A percentile compares a stretch with the other conserved stretches of the same genome.
phyloP scores from a whole-genome alignment of 2,329 filamentous ascomycete genomes.

The Cladorrhinum sp. region DNA sequence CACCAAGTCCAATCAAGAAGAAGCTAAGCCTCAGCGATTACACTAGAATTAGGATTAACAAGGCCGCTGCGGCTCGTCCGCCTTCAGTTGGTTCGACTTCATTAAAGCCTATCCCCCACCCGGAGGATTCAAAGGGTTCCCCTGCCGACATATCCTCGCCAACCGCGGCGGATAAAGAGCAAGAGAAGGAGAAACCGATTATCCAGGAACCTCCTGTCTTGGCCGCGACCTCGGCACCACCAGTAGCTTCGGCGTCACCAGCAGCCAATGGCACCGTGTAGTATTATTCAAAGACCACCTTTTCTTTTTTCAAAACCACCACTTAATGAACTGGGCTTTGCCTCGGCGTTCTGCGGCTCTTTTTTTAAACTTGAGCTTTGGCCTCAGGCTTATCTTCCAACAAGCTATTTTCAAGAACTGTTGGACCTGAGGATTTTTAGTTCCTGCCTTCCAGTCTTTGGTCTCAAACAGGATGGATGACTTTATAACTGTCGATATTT shows the following conservation, averaged over 20 bases:
- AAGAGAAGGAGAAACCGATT: background rate
- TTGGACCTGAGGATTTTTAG: background rate
- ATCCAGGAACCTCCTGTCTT: background rate
- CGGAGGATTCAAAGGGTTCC: constrained; percentile 25
- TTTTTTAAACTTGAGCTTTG: background rate
- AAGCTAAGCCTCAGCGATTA: constrained; percentile 67
- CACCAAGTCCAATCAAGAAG: constrained; percentile 63
- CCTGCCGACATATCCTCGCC: constrained; percentile 8
- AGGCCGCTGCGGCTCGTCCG: constrained; percentile 47
- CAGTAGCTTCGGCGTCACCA: background rate
- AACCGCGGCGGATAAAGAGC: constrained; percentile 1
- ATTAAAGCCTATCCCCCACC: constrained; percentile 33
- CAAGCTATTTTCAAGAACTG: background rate
- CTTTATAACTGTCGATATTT: background rate
- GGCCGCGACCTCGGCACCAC: background rate
- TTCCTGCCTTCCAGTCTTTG: background rate
- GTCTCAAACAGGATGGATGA: background rate
- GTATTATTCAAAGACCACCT: background rate
- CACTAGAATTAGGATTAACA: constrained; percentile 54
- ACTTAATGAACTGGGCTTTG: background rate
- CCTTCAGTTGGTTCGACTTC: constrained; percentile 33
- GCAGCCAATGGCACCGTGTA: constrained; percentile 1
- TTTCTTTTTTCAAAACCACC: background rate
- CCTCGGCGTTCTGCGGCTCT: background rate
- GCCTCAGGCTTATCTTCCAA: background rate